phyloP scores from a whole-genome alignment of 2,329 filamentous ascomycete genomes.

The Didymella lethalis region DNA sequence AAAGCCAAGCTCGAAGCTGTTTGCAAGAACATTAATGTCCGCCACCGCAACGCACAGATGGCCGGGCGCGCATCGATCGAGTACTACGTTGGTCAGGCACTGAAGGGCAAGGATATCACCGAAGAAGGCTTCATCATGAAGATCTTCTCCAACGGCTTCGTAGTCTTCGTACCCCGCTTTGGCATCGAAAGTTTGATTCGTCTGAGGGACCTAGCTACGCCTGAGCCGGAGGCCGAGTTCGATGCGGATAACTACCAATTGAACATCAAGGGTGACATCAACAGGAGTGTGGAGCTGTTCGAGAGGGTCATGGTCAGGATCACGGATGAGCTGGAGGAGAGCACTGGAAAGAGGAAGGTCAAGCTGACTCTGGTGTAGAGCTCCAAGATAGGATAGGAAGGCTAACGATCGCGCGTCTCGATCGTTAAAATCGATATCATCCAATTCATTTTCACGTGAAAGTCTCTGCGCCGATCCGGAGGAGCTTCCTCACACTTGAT shows the following conservation, averaged over 20 bases:
- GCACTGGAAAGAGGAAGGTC: constrained; percentile 92
- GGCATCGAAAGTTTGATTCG: constrained; percentile 93
- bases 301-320: constrained; percentile 90
- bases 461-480: background rate
- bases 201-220: constrained; percentile 79
- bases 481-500: background rate
- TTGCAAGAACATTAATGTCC: constrained; percentile 97
- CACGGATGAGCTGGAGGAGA: constrained; percentile 90
- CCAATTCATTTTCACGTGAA: background rate
- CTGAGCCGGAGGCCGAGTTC: constrained; percentile 79
- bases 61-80: constrained; percentile 93
- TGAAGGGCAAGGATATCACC: constrained; percentile 77
- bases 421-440: background rate
- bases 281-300: constrained; percentile 79
- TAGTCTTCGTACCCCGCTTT: constrained; percentile 94
- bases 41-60: constrained; percentile 96
- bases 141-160: constrained; percentile 96
- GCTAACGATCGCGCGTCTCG: background rate
- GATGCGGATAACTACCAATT: constrained; percentile 87
- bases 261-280: constrained; percentile 64
- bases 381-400: background rate
- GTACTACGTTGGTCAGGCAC: constrained; percentile 96
- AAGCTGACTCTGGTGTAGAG: constrained; percentile 68
- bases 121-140: constrained; percentile 97
- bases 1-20: constrained; percentile 88